Base-by-base conservation (phyloP, 2,329 filamentous ascomycete genomes). In the Plectosphaerella cucumerina region DNA sequence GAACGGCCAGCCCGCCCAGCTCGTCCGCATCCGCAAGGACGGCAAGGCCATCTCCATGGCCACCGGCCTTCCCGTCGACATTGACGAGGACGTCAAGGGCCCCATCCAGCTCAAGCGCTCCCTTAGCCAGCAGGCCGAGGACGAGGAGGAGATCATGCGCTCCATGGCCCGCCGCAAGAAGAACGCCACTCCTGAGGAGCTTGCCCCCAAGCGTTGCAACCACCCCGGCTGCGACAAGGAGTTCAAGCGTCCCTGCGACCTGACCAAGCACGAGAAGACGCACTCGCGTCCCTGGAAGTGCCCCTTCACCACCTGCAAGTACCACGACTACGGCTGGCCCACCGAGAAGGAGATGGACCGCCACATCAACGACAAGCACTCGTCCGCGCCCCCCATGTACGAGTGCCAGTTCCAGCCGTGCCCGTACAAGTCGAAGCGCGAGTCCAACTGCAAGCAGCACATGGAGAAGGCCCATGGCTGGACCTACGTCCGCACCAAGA, bases 201-300 rank as follows among this genome's bases (percentile, higher is more conserved):
- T 93, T 47, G 85, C 89, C 45, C 87, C 83, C 51, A 86, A 93
- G 71, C 84, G 83, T 61, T 96, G 90, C 76, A 80, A 80, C 56
- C 82, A 91, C 65, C 75, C 76, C 5, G 82, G 82, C 39, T 97
- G 93, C 73, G 85, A 83, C 69, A 97, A 96, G 73, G 84, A 93
- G 69, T 97, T 97, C 76, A 95, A 94, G 72, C 86, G 94, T 55
- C 90, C 90, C n/a, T 97, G 94, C 70, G 94, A 99, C 68, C 76
- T 97, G 53, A 97, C 91, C 59, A 97, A 97, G 77, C 94, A 99
- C 71, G 89, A 96, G 74, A 99, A 97, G 78, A 97, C 93, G 0
- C 94, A 99, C 69, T 91, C 90, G 50, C 89, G 94, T 34, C 94
- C 93, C 10, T 97, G 89, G 88, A 99, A 99, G 76, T 99, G 94